Conservation (phyloP, 495 filamentous ascomycete species). For the Xylaria bambusicola region DNA sequence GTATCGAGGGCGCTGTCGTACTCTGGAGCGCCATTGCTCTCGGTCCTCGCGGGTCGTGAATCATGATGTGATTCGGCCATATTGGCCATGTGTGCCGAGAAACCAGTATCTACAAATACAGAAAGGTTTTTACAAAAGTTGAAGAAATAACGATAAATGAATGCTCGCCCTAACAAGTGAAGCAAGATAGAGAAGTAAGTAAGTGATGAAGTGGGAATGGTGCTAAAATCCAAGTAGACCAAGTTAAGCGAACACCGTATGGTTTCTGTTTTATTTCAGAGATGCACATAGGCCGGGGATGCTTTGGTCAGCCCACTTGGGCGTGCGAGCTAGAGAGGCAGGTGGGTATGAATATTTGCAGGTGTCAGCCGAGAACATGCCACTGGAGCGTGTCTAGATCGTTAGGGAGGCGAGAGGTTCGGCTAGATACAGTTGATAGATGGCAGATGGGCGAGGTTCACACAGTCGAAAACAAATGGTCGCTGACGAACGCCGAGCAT, state of each 20-base stretch:
- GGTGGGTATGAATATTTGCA: not conserved
- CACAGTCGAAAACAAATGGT: not conserved
- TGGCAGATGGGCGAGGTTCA: not conserved
- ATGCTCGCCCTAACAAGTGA: not conserved
- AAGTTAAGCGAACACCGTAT: not conserved
- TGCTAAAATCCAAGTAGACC: not conserved
- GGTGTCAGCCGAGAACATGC: not conserved
- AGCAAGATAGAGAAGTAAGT: not conserved
- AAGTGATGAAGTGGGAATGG: not conserved
- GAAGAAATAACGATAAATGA: not conserved
- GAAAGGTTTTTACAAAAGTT: not conserved
- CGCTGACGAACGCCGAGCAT: constrained; percentile 8
- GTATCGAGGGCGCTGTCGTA: constrained; percentile 23
- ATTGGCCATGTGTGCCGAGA: not conserved
- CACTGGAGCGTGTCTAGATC: constrained; percentile 5
- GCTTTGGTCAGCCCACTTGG: not conserved
- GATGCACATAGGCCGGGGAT: not conserved
- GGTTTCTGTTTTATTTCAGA: not conserved
- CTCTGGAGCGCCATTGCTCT: constrained; percentile 3
- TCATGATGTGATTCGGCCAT: constrained; percentile 4
- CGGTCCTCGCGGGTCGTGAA: not conserved
- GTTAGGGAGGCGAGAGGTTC: too few relatives aligned
- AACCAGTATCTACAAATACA: not conserved
- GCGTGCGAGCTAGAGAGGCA: not conserved
- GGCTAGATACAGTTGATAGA: too few relatives aligned